Evolutionary conservation across 2,329 filamentous ascomycete genomes (phyloP).

Genomic region (Coniochaeta sp.): DNA sequence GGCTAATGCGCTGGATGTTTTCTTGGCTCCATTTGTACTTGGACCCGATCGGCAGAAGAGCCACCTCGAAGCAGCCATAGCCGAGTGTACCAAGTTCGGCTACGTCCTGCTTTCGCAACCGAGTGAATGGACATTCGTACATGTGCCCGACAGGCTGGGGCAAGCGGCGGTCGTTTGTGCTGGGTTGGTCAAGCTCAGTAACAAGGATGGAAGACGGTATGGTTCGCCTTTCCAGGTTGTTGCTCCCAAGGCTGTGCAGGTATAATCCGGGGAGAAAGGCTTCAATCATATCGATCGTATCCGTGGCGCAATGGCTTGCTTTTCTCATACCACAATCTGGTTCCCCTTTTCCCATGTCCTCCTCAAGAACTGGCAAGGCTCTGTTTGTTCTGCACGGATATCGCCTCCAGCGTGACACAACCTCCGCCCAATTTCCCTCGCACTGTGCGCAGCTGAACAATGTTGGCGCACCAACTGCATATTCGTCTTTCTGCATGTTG

Average conservation of each 20-base stretch:
- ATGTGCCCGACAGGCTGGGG: conserved; percentile 6
- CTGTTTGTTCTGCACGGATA: no score
- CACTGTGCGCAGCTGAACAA: no score
- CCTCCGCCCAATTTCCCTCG: no score
- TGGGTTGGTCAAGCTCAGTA: conserved; percentile 21
- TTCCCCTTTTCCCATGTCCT: no score
- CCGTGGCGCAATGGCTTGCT: no score
- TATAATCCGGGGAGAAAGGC: no score
- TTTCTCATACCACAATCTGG: no score
- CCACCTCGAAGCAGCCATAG: conserved; percentile 30
- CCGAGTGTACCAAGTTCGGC: conserved; percentile 32
- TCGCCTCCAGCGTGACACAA: no score
- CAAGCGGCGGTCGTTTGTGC: conserved; percentile 18
- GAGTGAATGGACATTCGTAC: conserved; percentile 27
- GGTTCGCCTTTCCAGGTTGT: conserved; percentile 15
- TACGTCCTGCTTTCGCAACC: conserved; percentile 36
- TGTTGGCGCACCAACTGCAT: no score
- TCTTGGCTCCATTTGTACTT: conserved; percentile 26
- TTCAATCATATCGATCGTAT: no score
- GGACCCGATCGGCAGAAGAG: conserved; percentile 24
- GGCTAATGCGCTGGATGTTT: conserved; percentile 22
- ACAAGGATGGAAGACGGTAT: conserved; percentile 16
- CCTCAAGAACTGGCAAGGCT: no score
- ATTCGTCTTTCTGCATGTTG: no score
- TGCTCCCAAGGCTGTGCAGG: conserved; percentile 10